Evolutionary conservation across 169 alveolate species (phyloP).

Genomic region (Plasmodium berghei): DNA sequence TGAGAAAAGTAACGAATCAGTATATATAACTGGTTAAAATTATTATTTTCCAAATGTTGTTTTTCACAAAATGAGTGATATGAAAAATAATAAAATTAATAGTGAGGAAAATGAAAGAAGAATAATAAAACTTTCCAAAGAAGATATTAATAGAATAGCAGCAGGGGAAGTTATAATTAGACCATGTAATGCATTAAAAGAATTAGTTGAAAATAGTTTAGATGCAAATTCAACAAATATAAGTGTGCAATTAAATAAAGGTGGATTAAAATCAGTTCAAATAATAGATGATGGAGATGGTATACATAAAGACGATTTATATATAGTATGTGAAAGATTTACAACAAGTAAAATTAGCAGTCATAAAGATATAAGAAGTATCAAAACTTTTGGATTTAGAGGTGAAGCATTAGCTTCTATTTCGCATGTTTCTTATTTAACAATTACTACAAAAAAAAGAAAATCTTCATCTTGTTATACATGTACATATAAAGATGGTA

Average conservation of each 20-base stretch:
- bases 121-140: constrained; percentile 89
- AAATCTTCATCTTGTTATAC: constrained; percentile 87
- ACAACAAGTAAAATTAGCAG: constrained; percentile 95
- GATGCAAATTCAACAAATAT: constrained; percentile 97
- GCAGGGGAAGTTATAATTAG: constrained; percentile 98
- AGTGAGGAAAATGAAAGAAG: constrained; percentile 22
- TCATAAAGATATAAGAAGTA: constrained; percentile 89
- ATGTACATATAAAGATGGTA: constrained; percentile 89
- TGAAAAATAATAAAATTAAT: background rate
- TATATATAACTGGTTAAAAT: too few species aligned
- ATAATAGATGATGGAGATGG: constrained; percentile 98
- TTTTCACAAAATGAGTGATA: background rate
- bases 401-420: constrained; percentile 99
- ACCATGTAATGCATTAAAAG: constrained; percentile 98
- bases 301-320: constrained; percentile 92
- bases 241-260: constrained; percentile 88
- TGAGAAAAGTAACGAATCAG: too few species aligned
- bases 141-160: constrained; percentile 94
- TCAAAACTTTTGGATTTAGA: constrained; percentile 97
- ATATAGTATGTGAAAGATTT: constrained; percentile 96
- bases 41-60: too few species aligned
- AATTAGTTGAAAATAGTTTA: constrained; percentile 96
- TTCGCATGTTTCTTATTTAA: constrained; percentile 93
- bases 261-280: constrained; percentile 94
- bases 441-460: constrained; percentile 91